Conservation (phyloP, 2,329 filamentous ascomycete species). For the Leptographium wingfieldii region DNA sequence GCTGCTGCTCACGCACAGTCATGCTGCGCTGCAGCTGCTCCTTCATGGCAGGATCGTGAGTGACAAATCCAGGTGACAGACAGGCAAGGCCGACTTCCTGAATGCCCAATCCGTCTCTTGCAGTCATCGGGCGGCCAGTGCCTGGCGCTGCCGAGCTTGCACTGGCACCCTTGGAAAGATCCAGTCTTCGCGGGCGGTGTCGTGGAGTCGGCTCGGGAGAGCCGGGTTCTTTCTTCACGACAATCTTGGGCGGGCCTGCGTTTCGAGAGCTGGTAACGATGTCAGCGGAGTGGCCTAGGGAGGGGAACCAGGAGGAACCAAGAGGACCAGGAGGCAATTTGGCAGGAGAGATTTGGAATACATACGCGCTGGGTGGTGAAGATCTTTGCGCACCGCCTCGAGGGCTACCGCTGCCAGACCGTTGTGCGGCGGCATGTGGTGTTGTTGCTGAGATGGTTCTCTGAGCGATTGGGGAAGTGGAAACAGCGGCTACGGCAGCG, state of each 20-base stretch:
- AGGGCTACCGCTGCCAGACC: conserved; percentile 43
- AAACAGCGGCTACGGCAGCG: conserved; percentile 20
- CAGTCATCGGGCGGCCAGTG: conserved; percentile 64
- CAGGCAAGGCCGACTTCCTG: conserved; percentile 91
- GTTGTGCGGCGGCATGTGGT: conserved; percentile 31
- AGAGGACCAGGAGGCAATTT: conserved; percentile 3
- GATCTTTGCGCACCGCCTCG: conserved; percentile 33
- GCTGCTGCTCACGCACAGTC: conserved; percentile 84
- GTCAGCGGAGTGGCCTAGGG: neutral
- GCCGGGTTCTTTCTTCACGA: conserved; percentile 92
- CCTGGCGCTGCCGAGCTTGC: conserved; percentile 39
- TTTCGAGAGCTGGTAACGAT: conserved; percentile 31
- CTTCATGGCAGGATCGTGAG: conserved; percentile 91
- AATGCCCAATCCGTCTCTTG: conserved; percentile 66
- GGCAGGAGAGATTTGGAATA: conserved; percentile 9
- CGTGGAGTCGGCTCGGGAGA: conserved; percentile 70
- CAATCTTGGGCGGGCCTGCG: conserved; percentile 59
- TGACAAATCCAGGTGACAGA: conserved; percentile 88
- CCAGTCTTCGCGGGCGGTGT: conserved; percentile 64
- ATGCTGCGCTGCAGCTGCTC: conserved; percentile 91
- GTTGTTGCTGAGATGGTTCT: conserved; percentile 26
- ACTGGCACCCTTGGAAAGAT: conserved; percentile 54
- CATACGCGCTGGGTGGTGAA: conserved; percentile 49
- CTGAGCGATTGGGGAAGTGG: conserved; percentile 31
- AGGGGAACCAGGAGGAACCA: neutral